phyloP scores from a whole-genome alignment of 371 early-diverging fungal genomes.

The Mortierella sp. region DNA sequence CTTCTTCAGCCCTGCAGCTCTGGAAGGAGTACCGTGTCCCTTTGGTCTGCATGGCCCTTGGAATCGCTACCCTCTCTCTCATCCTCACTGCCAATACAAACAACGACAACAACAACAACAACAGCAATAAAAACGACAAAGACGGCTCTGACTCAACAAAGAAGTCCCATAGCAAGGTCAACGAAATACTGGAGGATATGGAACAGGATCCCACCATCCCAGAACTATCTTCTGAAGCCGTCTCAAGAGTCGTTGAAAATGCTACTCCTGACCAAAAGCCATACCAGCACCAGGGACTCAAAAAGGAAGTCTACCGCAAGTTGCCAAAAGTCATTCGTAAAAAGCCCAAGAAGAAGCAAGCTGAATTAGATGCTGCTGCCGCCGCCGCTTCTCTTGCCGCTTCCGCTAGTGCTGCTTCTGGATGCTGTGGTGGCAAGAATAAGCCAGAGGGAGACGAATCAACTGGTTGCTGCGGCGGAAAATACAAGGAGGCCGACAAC shows the following conservation, averaged over 20 bases:
- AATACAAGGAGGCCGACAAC: slow-evolving; percentile 23
- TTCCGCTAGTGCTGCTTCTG: neutral
- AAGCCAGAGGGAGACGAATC: slow-evolving; percentile 44
- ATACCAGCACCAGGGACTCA: slow-evolving; percentile 43
- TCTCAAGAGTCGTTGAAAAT: slow-evolving; percentile 21
- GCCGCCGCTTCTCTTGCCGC: neutral
- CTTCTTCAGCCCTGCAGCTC: slow-evolving; percentile 40
- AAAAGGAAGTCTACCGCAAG: slow-evolving; percentile 49
- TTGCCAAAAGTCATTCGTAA: slow-evolving; percentile 55
- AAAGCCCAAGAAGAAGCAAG: slow-evolving; percentile 51
- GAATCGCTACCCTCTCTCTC: slow-evolving; percentile 51
- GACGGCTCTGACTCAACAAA: neutral
- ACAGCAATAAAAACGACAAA: neutral
- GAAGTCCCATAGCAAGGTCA: slow-evolving; percentile 20
- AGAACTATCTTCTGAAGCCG: slow-evolving; percentile 20
- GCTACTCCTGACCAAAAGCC: slow-evolving; percentile 34
- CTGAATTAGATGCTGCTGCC: slow-evolving; percentile 14
- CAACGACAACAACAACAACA: neutral
- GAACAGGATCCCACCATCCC: slow-evolving; percentile 49
- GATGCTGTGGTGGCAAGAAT: slow-evolving; percentile 55
- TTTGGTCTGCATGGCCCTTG: slow-evolving; percentile 53
- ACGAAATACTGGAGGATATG: slow-evolving; percentile 35
- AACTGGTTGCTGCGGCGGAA: slow-evolving; percentile 52
- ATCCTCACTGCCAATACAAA: slow-evolving; percentile 21
- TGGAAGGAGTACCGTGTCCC: slow-evolving; percentile 57